Base-by-base conservation (phyloP, 495 filamentous ascomycete genomes). In the Hypoxylon rickii region DNA sequence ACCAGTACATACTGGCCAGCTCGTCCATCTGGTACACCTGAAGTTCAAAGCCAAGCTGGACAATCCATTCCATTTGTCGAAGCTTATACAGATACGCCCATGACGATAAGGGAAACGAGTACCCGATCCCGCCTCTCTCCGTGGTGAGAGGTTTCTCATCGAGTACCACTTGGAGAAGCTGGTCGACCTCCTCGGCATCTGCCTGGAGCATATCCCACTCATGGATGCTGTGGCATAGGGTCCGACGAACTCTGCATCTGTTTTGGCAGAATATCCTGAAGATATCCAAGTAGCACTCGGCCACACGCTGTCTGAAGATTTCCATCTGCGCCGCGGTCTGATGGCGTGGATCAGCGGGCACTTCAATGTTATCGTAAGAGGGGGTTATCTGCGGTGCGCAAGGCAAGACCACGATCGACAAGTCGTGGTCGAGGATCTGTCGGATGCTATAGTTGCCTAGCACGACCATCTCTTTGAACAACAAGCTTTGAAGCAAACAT, bases 1-100 rank as follows among this genome's bases (percentile, higher is more conserved):
- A 95, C 86, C 88, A 93, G 67, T 96, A 97, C 89, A 96, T 96
- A 12, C 83, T 85, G 10, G 86, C 82, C 5, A 94, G 77, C 72
- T 99, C 94, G 67, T 96, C 89, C 1, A 86, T 80, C 17, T 89
- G 84, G 65, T 97, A 97, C 19, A 96, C 83, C 7, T 91, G 85
- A 13, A 96, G 84, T 69, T 97, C 94, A 66, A 99, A 97, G n/a
- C 94, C 94, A 45, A 96, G 85, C 68, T 96, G 90, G 10, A 96
- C 78, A 38, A 94, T 86, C 77, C 86, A 88, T 53, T 92, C 87
- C 82, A 97, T 89, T 61, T 94, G 84, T 7, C 79, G 82, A 1
- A 97, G 78, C 67, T 96, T 97, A 64, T 96, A 88, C 46, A 90
- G 82, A 65, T 93, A 94, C 0, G 86, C 82, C 94, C 94, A 98